Base-by-base conservation (phyloP, 2,329 filamentous ascomycete genomes). In the Chrysoporthe puriensis region DNA sequence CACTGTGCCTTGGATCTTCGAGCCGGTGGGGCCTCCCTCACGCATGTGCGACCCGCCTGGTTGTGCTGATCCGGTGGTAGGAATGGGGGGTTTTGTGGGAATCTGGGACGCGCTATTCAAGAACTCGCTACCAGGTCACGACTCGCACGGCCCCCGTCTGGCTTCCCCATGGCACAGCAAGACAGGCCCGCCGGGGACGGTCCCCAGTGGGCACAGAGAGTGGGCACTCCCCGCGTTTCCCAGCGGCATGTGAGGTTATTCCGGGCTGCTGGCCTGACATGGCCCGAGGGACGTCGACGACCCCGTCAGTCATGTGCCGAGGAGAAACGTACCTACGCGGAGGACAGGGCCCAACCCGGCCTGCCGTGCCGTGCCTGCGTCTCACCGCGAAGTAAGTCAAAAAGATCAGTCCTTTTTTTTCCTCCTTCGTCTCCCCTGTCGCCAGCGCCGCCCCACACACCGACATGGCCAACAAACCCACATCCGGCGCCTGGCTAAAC, bases 121-220 rank as follows among this genome's bases (percentile, higher is more conserved):
- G 57, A 59, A 59, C 32, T 26, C 40, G 40, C 57, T 40, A 13
- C 57, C 57, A 21, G 16, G 44, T 16, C 46, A 66, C 46, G 63
- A 61, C 34, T 60, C 56, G 36, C 18, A 21, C 40, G 36, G 13
- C 9, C 50, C 54, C 43, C 34, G 42, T n/a, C n/a, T 40, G 4
- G 8, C 34, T 58, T 57, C 59, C 64, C 58, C 50, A 58, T 66
- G 64, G 64, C 58, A 62, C 64, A 48, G 46, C 42, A 26, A 48
- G 13, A 44, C 62, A 58, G 57, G 40, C 21, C 52, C 62, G 4
- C 16, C 40, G 42, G 40, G n/a, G 40, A 52, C 26, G 43, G 26
- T 9, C 6, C 6, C 8, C 6, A 16, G 14, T 21, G 56, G 43
- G 36, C 40, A 52, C 32, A 48, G 26, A 40, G 42, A 58, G 62